Base-by-base conservation (phyloP, 2,329 filamentous ascomycete species). In the Xenosphaeropsis pyriputrescens region DNA sequence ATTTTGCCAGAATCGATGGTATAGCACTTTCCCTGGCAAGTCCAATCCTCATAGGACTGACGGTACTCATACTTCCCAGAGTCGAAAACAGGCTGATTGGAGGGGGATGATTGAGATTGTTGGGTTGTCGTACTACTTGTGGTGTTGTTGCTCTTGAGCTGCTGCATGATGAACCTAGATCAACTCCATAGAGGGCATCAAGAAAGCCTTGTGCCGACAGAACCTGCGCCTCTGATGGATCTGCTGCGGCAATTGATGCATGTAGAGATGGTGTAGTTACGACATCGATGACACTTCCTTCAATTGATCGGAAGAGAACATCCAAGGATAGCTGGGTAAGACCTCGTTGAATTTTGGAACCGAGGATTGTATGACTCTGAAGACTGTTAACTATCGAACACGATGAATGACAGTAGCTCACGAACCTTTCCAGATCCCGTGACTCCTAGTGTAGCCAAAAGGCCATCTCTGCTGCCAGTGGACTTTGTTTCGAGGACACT, bases 331-430 rank as follows among this genome's bases (percentile, higher is more conserved):
- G 79, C 57, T 98, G 91, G 0, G 86, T 93, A 38, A 98, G 64
- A 44, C 91, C 91, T 46, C 89, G 79, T 58, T 95, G 84, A 16
- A 72, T 75, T 47, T 79, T 80, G 11, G 85, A 93, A 39, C 91
- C 91, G 13, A 98, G 72, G 42, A 96, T 94, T 1, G 91, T 98
- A 57, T 98, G 89, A 45, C 85, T 93, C 89, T 95, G 53, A 15
- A 9, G 22, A 26, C 3, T 26, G 22, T 26, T 6, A 26, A 11
- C 12, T 3, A 26, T 9, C 12, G 22, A 26, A 26, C 8, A 9
- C 22, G 12, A 26, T 26, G 12, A 11, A 26, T 26, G 8, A 26
- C 8, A 26, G 16, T 16, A 18, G 15, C 11, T 14, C 14, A 41
- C 51, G 35, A 50, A 93, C 89, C 77, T 98, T 98, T 57, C 91